These are phyloP conservation scores for Scedosporium minutisporum DNA, from an alignment of 2,329 filamentous ascomycete genomes.

Conservation along the genomic window DNA sequence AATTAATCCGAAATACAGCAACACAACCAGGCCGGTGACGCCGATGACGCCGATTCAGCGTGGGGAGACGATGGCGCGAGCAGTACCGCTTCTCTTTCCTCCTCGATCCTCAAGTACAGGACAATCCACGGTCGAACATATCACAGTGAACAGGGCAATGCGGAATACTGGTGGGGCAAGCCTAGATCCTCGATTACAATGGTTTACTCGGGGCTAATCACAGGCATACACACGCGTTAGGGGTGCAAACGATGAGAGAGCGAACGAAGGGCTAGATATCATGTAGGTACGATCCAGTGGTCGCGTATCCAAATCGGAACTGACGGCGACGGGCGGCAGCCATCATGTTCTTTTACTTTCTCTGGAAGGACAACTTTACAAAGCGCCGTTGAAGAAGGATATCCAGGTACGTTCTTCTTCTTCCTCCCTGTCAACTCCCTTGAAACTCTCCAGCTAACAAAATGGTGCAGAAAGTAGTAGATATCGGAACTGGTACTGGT, in stretches of 20 bases:
- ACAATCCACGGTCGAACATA: not conserved
- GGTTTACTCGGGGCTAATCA: not conserved
- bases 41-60: not conserved
- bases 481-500: constrained; percentile 12
- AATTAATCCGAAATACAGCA: too few relatives aligned
- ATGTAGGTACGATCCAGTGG: constrained; percentile 11
- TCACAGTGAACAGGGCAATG: constrained; percentile 1
- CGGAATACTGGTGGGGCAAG: not conserved
- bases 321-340: not conserved
- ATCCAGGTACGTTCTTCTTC: constrained; percentile 2
- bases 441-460: constrained; percentile 14
- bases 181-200: not conserved
- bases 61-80: not conserved
- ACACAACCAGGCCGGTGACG: not conserved
- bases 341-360: constrained; percentile 9
- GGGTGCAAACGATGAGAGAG: constrained; percentile 17
- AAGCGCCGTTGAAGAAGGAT: constrained; percentile 7
- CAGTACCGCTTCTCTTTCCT: not conserved
- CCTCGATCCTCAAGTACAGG: constrained; percentile 1
- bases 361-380: constrained; percentile 7
- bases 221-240: constrained; percentile 6
- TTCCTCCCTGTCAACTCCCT: not conserved
- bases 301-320: not conserved
- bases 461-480: constrained; percentile 11
- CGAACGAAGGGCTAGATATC: constrained; percentile 19